A percentile compares a stretch with the other conserved stretches of the same genome.
Conservation (phyloP, 768 basidiomycete species). For the Boletus patriciae region DNA sequence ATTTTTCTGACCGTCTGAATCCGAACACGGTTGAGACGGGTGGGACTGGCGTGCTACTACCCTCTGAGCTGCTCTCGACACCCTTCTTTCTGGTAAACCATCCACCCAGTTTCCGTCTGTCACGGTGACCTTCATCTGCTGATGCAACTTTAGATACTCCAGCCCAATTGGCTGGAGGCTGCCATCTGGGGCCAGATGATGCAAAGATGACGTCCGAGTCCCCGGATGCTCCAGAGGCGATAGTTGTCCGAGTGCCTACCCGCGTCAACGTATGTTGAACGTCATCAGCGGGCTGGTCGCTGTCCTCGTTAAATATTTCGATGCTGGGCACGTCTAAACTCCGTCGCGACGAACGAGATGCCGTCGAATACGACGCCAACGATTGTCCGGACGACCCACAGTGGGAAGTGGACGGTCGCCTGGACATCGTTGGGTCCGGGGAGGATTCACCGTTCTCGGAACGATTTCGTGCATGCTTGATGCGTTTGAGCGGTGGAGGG, state of each 20-base stretch:
- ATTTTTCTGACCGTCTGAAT: conserved; percentile 3
- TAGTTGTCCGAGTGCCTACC: background rate
- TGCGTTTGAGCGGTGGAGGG: conserved; percentile 12
- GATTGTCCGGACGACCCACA: background rate
- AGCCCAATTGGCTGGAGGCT: conserved; percentile 27
- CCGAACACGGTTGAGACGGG: background rate
- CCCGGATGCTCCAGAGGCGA: background rate
- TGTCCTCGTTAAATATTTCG: background rate
- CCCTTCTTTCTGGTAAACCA: conserved; percentile 1
- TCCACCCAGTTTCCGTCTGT: background rate
- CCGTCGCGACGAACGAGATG: background rate
- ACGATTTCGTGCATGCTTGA: conserved; percentile 11
- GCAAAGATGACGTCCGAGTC: background rate
- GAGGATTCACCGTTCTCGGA: background rate
- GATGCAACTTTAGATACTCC: conserved; percentile 12
- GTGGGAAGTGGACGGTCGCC: background rate
- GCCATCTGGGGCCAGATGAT: conserved; percentile 11
- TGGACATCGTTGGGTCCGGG: background rate
- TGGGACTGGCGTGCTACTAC: background rate
- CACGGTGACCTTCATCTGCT: background rate
- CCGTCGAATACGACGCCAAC: background rate
- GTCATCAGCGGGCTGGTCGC: background rate
- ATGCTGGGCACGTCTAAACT: background rate
- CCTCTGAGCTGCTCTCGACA: background rate
- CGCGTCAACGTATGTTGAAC: background rate